These are phyloP conservation scores for Talaromyces liani DNA, from an alignment of 495 filamentous ascomycete genomes.

Conservation along the genomic window DNA sequence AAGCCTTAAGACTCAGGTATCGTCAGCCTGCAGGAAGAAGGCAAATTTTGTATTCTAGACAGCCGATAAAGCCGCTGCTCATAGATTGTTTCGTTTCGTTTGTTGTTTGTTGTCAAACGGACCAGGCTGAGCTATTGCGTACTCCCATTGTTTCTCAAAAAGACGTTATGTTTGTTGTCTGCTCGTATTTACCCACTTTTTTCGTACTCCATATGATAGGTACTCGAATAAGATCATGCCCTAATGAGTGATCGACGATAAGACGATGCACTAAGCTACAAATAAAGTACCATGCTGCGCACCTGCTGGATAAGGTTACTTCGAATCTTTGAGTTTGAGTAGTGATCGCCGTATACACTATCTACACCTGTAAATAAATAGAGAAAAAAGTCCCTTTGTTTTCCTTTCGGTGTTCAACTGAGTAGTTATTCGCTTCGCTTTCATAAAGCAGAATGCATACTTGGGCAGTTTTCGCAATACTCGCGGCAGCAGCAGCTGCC, in stretches of 20 bases:
- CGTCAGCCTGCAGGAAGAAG: neutral
- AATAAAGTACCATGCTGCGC: neutral
- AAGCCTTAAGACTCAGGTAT: neutral
- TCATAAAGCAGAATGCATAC: neutral
- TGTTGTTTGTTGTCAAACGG: neutral
- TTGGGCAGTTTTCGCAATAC: neutral
- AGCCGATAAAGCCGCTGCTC: neutral
- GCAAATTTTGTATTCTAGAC: neutral
- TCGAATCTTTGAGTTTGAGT: neutral
- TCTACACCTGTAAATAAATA: neutral
- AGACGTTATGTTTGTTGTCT: neutral
- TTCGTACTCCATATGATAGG: neutral
- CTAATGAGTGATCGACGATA: neutral
- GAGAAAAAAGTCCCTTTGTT: neutral
- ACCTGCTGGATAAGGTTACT: neutral
- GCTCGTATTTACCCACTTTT: neutral
- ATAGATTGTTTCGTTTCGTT: neutral
- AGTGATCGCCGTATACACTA: neutral
- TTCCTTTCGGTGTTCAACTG: neutral
- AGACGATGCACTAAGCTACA: neutral
- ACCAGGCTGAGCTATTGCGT: neutral
- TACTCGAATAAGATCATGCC: neutral
- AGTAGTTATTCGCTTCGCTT: neutral
- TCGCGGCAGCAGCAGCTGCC: neutral
- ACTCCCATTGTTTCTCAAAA: neutral